phyloP scores from a whole-genome alignment of 1,284 basidiomycete genomes.

The Pisolithus thermaeus region DNA sequence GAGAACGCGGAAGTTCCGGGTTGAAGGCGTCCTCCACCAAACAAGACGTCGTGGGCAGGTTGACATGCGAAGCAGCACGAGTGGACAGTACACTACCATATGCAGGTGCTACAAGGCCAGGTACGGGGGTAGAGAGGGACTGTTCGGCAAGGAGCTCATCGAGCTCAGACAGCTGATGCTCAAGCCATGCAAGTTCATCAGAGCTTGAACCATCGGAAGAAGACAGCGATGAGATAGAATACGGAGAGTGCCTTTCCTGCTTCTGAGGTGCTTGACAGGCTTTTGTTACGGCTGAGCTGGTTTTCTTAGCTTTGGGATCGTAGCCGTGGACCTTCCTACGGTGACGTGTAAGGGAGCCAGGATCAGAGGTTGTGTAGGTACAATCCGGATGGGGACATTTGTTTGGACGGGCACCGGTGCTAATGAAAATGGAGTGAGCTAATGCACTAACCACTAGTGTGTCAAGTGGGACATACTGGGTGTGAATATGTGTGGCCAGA shows the following conservation, averaged over 20 bases:
- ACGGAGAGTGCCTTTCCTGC: background rate
- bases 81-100: background rate
- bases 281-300: background rate
- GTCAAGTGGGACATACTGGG: slow-evolving; percentile 13
- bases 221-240: background rate
- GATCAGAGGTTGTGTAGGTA: slow-evolving; percentile 22
- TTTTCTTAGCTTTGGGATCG: slow-evolving; percentile 7
- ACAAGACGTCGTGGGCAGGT: background rate
- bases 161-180: background rate
- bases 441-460: background rate
- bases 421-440: slow-evolving; percentile 4
- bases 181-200: background rate
- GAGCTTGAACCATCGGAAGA: background rate
- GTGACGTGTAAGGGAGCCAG: slow-evolving; percentile 25
- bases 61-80: background rate
- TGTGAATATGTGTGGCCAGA: slow-evolving; percentile 16
- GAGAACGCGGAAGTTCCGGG: no score
- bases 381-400: slow-evolving; percentile 20
- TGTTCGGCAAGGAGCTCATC: background rate
- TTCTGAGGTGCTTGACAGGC: background rate
- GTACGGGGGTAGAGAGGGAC: background rate
- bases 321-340: slow-evolving; percentile 22
- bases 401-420: slow-evolving; percentile 21
- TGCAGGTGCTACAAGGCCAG: background rate
- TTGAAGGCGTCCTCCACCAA: no score